Conservation (phyloP, 1,139 yeast species). For the Candida neerlandica region DNA sequence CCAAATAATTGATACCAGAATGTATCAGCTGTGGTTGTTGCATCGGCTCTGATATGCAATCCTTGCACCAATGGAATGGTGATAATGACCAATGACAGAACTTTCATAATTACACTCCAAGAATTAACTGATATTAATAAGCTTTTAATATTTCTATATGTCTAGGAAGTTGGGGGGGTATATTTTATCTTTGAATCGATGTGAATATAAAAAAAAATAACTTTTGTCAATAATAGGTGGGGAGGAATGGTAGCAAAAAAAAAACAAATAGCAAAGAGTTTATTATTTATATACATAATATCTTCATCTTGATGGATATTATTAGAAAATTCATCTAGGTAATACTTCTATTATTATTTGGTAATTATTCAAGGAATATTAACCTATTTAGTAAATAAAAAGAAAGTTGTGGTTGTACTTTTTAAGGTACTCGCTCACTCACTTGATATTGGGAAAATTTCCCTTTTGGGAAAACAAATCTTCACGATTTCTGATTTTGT, state of each 20-base stretch:
- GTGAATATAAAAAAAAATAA: no score
- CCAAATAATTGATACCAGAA: slow-evolving; percentile 7
- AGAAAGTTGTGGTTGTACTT: background rate
- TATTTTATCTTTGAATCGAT: no score
- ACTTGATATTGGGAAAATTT: background rate
- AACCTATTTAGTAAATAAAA: background rate
- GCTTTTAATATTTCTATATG: no score
- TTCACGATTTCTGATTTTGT: background rate
- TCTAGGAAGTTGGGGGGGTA: no score
- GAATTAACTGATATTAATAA: no score
- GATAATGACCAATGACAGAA: background rate
- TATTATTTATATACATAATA: background rate
- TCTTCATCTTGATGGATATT: background rate
- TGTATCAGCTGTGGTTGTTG: background rate
- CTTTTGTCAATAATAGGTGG: no score
- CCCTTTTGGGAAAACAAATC: slow-evolving; percentile 1
- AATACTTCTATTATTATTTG: background rate
- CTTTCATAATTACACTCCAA: background rate
- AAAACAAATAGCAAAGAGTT: no score
- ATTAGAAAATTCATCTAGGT: background rate
- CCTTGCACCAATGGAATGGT: slow-evolving; percentile 4
- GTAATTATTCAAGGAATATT: background rate
- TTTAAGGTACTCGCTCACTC: no score
- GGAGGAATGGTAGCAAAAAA: no score
- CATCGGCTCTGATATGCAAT: slow-evolving; percentile 1